Percentiles rank a stretch among this genome's conserved stretches.
Evolutionary conservation across 169 alveolate genomes (phyloP).

Genomic region (Eimeria maxima): DNA sequence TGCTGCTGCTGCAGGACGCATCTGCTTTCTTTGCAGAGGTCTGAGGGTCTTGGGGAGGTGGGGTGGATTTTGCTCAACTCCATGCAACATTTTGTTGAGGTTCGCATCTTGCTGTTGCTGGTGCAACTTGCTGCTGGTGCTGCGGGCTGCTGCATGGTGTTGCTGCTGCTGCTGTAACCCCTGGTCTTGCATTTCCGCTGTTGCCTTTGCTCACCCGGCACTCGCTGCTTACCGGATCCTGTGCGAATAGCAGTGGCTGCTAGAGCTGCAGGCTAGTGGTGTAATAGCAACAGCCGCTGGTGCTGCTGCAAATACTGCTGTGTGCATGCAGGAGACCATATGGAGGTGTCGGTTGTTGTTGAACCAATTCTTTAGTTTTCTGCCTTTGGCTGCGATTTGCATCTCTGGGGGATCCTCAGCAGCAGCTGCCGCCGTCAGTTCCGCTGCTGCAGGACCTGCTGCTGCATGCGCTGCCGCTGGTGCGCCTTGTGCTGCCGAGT

Average conservation of each 20-base stretch:
- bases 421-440: constrained; percentile 29
- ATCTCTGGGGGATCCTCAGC: constrained; percentile 38
- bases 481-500: background rate
- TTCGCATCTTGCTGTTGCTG: background rate
- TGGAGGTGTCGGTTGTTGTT: constrained; percentile 65
- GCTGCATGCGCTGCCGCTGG: background rate
- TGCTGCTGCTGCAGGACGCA: too few relatives aligned
- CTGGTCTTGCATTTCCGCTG: background rate
- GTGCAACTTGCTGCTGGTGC: background rate
- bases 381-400: constrained; percentile 45
- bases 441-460: background rate
- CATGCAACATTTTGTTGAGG: too few relatives aligned
- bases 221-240: background rate
- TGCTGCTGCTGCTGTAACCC: background rate
- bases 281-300: background rate
- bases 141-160: background rate
- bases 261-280: too few relatives aligned
- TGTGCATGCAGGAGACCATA: constrained; percentile 10
- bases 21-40: too few relatives aligned
- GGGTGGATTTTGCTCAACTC: too few relatives aligned
- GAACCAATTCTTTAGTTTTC: background rate
- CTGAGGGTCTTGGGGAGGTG: too few relatives aligned
- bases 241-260: too few relatives aligned
- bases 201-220: background rate
- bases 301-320: constrained; percentile 39